These are phyloP conservation scores for Komagataella populi DNA, from an alignment of 805 yeast species.

Conservation along the genomic window DNA sequence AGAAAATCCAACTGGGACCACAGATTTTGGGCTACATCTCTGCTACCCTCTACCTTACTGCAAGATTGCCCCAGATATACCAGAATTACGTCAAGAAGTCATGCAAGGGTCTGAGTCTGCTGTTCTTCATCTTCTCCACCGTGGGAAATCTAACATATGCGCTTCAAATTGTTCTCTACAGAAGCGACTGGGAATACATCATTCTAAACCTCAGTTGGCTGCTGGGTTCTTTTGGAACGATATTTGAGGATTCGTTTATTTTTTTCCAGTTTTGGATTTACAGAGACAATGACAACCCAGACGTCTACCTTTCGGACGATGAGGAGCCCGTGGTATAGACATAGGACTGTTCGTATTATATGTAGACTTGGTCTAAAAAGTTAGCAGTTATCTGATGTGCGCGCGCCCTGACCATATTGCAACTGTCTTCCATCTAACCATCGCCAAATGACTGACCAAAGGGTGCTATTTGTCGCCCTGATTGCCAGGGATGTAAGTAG, in stretches of 20 bases:
- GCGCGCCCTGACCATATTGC: conserved; percentile 8
- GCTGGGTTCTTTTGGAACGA: conserved; percentile 67
- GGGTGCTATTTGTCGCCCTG: conserved; percentile 37
- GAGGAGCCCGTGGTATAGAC: background rate
- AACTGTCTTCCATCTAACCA: conserved; percentile 2
- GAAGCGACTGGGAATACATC: conserved; percentile 48
- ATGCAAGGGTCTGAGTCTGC: conserved; percentile 74
- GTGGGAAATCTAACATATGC: conserved; percentile 70
- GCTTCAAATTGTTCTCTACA: conserved; percentile 52
- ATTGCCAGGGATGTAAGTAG: conserved; percentile 35
- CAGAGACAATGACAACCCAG: conserved; percentile 13
- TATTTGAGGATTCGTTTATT: conserved; percentile 53
- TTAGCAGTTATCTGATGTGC: background rate
- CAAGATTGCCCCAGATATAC: conserved; percentile 69
- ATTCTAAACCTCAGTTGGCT: conserved; percentile 61
- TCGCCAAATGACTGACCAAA: background rate
- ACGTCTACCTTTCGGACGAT: conserved; percentile 1
- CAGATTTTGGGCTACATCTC: conserved; percentile 60
- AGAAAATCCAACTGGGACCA: conserved; percentile 33
- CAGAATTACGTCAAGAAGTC: conserved; percentile 71
- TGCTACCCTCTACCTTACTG: conserved; percentile 56
- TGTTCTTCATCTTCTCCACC: conserved; percentile 63
- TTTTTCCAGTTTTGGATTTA: conserved; percentile 58
- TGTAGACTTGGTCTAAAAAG: background rate
- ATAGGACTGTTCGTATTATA: background rate